Base-by-base conservation (phyloP, 1,284 basidiomycete genomes). In the Coniophora puteana region DNA sequence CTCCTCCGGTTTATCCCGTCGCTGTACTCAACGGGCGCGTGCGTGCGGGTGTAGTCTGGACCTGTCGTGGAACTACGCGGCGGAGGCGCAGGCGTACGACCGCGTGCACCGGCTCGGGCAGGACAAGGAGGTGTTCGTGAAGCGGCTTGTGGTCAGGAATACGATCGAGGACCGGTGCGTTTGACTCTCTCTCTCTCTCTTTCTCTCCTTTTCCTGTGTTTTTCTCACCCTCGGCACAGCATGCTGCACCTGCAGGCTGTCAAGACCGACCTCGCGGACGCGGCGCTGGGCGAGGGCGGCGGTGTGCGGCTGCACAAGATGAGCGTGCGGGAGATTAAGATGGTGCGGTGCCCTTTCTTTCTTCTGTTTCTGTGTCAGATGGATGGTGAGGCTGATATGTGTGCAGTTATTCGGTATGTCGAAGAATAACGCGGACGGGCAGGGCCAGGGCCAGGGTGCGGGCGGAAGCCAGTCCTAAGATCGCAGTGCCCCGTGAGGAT, bases 131-230 rank as follows among this genome's bases (percentile, higher is more conserved):
- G 85, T 88, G 1, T 72, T 69, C 45, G 74, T 88, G 44, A 83
- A 87, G 58, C 78, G 82, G 17, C 63, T 84, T 1, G 72, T 84
- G 11, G 73, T 84, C 5, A 67, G 71, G 42, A 60, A 83, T 49
- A 83, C 82, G 3, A 81, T 84, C 25, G 82, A 85, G 59, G 80
- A 84, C 48, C 75, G 82, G 79, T 79, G 49, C n/a, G 68, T 53
- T 16, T 8, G 22, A 23, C 23, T 10, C 20, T 18, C 21, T 41
- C 17, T 16, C 20, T 30, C 8, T 12, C 29, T 17, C 26, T 32
- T 13, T 27, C 17, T 14, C 7, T 8, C 2, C 20, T 3, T 28
- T 11, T 20, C n/a, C 17, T 22, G 18, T 8, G 8, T 13, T n/a
- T 10, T 6, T 23, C 8, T 10, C 18, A 18, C 17, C 11, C 12